Conservation (phyloP, 768 basidiomycete species). For the Strobilomyces echinocephalus region DNA sequence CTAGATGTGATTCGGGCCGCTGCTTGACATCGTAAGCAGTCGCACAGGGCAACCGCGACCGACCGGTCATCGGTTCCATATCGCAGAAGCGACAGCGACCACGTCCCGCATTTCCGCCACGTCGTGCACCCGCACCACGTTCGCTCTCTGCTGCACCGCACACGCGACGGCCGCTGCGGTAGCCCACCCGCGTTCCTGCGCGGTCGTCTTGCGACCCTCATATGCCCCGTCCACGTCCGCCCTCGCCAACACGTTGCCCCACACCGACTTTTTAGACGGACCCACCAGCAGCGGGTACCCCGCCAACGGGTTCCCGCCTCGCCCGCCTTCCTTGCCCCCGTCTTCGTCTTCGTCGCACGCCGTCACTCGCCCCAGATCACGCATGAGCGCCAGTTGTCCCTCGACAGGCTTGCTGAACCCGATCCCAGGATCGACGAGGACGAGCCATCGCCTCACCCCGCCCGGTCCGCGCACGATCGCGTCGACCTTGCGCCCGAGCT, state of each 20-base stretch:
- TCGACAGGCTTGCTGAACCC: slow-evolving; percentile 88
- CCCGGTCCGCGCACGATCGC: slow-evolving; percentile 58
- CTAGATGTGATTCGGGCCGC: no score
- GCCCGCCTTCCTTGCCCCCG: no score
- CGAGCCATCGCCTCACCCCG: slow-evolving; percentile 81
- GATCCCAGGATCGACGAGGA: slow-evolving; percentile 87
- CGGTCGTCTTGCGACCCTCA: slow-evolving; percentile 49
- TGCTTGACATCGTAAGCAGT: neutral
- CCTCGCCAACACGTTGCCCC: slow-evolving; percentile 59
- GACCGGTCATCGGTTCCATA: slow-evolving; percentile 38
- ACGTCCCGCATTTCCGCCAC: slow-evolving; percentile 69
- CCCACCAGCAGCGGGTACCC: slow-evolving; percentile 72
- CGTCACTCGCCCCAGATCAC: slow-evolving; percentile 44
- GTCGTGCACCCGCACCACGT: slow-evolving; percentile 81
- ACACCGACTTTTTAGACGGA: slow-evolving; percentile 78
- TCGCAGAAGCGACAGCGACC: slow-evolving; percentile 56
- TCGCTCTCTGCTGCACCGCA: slow-evolving; percentile 67
- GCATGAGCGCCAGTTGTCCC: slow-evolving; percentile 68
- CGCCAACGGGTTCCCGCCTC: slow-evolving; percentile 45
- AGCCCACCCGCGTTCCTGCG: slow-evolving; percentile 69
- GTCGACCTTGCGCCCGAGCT: slow-evolving; percentile 68
- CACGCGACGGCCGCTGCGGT: slow-evolving; percentile 75
- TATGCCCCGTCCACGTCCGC: slow-evolving; percentile 36
- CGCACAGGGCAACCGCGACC: neutral
- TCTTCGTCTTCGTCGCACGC: slow-evolving; percentile 22